Base-by-base conservation (phyloP, 768 basidiomycete species). In the Harrya chromipes region DNA sequence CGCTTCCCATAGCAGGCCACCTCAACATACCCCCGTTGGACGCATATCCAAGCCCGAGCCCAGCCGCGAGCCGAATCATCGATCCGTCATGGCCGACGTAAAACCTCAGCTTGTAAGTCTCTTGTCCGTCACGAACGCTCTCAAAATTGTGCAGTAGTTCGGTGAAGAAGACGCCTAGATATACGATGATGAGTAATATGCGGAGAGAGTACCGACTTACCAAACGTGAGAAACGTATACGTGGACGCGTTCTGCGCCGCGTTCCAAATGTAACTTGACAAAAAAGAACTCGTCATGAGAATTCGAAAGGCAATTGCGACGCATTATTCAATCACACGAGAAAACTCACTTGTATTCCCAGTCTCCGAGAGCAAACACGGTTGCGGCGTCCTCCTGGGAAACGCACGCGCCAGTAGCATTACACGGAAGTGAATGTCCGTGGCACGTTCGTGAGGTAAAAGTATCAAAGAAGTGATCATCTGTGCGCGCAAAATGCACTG, bases 311-410 rank as follows among this genome's bases (percentile, higher is more conserved):
- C 10, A 31, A 31, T 14, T 2, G 12, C 31, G 12, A 31, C 31
- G 13, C 13, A 31, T 31, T 11, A 31, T 27, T 27, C 27, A 27
- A 13, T 31, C 13, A 13, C 13, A 14, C 13, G 13, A 31, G 12
- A 31, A 31, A 31, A 49, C 52, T 63, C 67, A 84, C 49, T 70
- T 77, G 51, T 83, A 82, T 60, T 83, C 81, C 79, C 80, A 83
- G 50, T 80, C 79, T 0, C 80, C 81, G 5, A 81, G 70, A 17
- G 78, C 72, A 55, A 75, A 83, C 3, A 82, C 80, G 0, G 71
- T 73, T 48, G 77, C 57, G 11, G 81, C 80, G 41, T 79, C 76
- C 23, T 64, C 67, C 20, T 68, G 64, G 2, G 71, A 66, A 21
- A 79, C 69, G 50, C 77, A 79, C 0, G 58, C 59, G 4, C 74